Evolutionary conservation across 352 stramenopile species (phyloP), one percentile per base, ranked within the genome.

Genomic region (Phytophthora sp.): DNA sequence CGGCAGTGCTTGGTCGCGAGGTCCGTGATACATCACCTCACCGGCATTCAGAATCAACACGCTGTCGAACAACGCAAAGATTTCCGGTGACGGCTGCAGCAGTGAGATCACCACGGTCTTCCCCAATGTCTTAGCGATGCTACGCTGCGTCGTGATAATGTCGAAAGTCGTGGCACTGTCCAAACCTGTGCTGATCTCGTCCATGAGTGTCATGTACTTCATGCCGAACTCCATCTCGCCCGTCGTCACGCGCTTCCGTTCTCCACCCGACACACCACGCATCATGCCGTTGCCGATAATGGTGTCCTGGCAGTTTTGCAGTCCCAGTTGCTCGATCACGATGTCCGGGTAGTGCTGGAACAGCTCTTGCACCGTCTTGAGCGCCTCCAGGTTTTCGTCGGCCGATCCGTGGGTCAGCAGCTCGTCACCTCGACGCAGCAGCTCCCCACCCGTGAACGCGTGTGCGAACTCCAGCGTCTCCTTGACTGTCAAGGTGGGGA

Each of bases 21-120:
- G 66, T 7, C 70, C 76, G 28, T 67, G 69, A 53, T 90, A 98
- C 49, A 98, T 88, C 28, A 98, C 76, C 27, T 82, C 61, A 27
- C 94, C 93, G 32, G 94, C 77, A 61, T 92, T 88, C 23, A 98
- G 52, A 17, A 98, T 54, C n/a, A 98, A 83, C 5, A 98, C 66
- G 37, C 98, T 87, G 66, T 98, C 95, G 66, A 98, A 98, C 13
- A 98, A 69, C 8, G 77, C 82, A 24, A 96, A 97, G 15, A 96
- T 92, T 67, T 98, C 94, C 0, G 95, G 95, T 10, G 94, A 80
- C 18, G 94, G 94, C 66, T 98, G 79, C 23, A 97, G 62, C 20
- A 98, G 64, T 7, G 87, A 89, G 28, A 97, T 76, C 10, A 93
- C 76, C n/a, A 81, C 53, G 9, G 80, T 90, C 45, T 66, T 69